Conservation (phyloP, 768 basidiomycete genomes). For the Lactarius hatsudake region DNA sequence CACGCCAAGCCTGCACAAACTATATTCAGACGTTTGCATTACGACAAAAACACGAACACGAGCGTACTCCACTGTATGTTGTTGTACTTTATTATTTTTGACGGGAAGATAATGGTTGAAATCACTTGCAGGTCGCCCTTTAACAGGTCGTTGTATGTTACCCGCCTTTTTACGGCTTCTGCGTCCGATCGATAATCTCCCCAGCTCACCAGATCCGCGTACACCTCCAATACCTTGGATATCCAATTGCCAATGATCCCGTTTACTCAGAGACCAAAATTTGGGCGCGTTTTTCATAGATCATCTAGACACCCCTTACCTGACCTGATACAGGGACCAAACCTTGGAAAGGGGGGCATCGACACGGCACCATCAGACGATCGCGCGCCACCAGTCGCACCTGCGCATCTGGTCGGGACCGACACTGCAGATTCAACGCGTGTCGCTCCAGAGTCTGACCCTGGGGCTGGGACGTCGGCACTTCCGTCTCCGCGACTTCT, state of each 20-base stretch:
- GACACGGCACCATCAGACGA: constrained; percentile 68
- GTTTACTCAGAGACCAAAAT: constrained; percentile 80
- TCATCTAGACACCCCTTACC: background rate
- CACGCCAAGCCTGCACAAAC: constrained; percentile 74
- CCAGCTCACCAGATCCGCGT: constrained; percentile 96
- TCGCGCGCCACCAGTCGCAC: constrained; percentile 59
- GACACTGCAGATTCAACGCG: constrained; percentile 25
- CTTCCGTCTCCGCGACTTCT: constrained; percentile 44
- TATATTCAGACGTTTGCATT: constrained; percentile 76
- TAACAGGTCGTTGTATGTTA: constrained; percentile 87
- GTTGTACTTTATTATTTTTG: background rate
- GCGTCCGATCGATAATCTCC: background rate
- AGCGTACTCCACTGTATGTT: constrained; percentile 81
- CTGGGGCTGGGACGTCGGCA: background rate
- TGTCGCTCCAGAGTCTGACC: background rate
- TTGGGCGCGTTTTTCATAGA: constrained; percentile 52
- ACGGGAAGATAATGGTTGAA: constrained; percentile 11
- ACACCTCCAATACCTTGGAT: constrained; percentile 91
- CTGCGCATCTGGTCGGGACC: constrained; percentile 37
- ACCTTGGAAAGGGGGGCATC: constrained; percentile 76
- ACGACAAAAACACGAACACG: constrained; percentile 75
- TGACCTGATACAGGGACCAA: constrained; percentile 50
- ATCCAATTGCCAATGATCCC: constrained; percentile 94
- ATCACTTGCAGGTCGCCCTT: constrained; percentile 61
- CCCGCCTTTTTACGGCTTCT: constrained; percentile 5